Evolutionary conservation across 306 rosid genomes (phyloP).

Genomic region (Vigna angularis): DNA sequence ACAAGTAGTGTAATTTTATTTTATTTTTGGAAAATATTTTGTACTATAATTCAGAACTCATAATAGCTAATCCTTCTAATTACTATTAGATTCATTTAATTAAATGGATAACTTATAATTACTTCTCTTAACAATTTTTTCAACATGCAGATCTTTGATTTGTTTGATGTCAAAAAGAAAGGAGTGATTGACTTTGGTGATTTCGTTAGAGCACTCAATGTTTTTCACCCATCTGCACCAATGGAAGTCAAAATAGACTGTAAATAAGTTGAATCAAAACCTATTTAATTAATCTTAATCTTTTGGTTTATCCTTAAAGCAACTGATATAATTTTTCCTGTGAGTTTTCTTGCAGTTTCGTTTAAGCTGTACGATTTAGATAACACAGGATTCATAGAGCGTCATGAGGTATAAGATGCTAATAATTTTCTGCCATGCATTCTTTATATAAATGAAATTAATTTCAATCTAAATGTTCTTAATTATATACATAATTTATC

Average conservation of each 20-base stretch:
- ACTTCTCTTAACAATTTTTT: neutral
- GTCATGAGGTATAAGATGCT: slow-evolving; percentile 68
- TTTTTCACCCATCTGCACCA: slow-evolving; percentile 84
- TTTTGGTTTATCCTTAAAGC: neutral
- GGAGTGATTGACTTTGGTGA: slow-evolving; percentile 91
- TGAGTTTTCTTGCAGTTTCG: slow-evolving; percentile 64
- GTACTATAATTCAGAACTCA: too few species aligned
- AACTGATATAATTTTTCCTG: neutral
- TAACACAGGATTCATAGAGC: slow-evolving; percentile 80
- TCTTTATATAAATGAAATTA: neutral
- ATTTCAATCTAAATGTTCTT: neutral
- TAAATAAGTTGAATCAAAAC: slow-evolving; percentile 45
- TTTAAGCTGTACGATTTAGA: slow-evolving; percentile 86
- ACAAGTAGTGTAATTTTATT: neutral
- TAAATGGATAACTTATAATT: too few species aligned
- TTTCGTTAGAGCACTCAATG: slow-evolving; percentile 88
- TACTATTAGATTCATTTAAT: neutral
- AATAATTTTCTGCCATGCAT: neutral
- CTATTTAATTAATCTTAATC: neutral
- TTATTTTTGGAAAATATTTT: too few species aligned
- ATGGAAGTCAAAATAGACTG: slow-evolving; percentile 83
- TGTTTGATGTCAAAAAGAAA: slow-evolving; percentile 79
- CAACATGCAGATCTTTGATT: slow-evolving; percentile 73
- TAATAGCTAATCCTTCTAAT: too few species aligned
- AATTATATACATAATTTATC: too few species aligned